A percentile compares a stretch with the other conserved stretches of the same genome.
Conservation (phyloP, 2,329 filamentous ascomycete species). For the Rhynchosporium agropyri region DNA sequence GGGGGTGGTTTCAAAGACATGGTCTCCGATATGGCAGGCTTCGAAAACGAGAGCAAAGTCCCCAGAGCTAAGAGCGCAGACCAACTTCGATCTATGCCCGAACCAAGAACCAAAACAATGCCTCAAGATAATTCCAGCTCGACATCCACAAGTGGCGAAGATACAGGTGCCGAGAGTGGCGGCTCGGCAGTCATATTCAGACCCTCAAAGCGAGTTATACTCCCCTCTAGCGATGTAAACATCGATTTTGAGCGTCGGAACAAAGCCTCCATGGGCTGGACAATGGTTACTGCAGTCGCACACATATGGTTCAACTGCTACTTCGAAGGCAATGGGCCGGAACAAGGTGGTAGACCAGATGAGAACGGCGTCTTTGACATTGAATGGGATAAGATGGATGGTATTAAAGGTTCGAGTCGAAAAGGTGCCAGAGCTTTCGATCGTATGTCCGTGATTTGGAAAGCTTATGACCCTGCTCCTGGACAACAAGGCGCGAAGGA, state of each 20-base stretch:
- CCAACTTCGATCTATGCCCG: conserved; percentile 2
- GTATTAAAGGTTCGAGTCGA: conserved; percentile 84
- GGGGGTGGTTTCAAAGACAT: conserved; percentile 54
- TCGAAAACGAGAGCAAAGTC: conserved; percentile 35
- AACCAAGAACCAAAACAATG: neutral
- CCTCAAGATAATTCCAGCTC: conserved; percentile 9
- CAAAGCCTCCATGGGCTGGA: conserved; percentile 74
- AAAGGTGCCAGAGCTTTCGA: conserved; percentile 86
- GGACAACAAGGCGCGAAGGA: conserved; percentile 29
- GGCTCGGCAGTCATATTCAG: conserved; percentile 79
- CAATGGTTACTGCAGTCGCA: conserved; percentile 89
- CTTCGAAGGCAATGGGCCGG: conserved; percentile 82
- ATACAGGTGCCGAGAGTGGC: conserved; percentile 52
- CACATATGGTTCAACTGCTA: conserved; percentile 97
- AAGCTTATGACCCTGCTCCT: conserved; percentile 44
- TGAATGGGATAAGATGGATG: conserved; percentile 82
- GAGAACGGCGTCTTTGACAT: conserved; percentile 72
- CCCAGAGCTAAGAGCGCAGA: conserved; percentile 25
- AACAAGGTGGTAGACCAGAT: conserved; percentile 65
- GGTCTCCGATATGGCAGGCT: conserved; percentile 55
- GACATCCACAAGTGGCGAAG: conserved; percentile 39
- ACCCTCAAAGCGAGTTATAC: conserved; percentile 65
- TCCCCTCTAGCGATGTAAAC: conserved; percentile 85
- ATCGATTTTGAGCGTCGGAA: conserved; percentile 87
- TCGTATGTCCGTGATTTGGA: conserved; percentile 83